Base-by-base conservation (phyloP, 2,329 filamentous ascomycete genomes). In the Aspergillus phoenicis region DNA sequence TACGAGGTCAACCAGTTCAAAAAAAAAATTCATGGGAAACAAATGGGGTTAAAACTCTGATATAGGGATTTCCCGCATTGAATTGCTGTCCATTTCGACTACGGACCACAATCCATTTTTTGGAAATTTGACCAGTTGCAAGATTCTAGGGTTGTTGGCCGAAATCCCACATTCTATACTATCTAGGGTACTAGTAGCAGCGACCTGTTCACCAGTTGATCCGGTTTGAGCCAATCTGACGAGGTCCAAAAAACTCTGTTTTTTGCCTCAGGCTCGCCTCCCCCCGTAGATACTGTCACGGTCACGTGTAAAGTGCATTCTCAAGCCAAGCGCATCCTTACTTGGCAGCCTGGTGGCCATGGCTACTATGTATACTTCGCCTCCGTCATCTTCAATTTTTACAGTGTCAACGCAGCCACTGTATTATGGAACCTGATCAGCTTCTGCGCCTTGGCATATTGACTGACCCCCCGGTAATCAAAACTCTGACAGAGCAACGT, bases 221-320 rank as follows among this genome's bases (percentile, higher is more conserved):
- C 22, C 36, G 11, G 39, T 45, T 22, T 26, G 49, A 41, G 53
- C 58, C 58, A 63, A 63, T 61, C 58, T 63, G 51, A 45, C 20
- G 45, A 39, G 53, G 53, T 57, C 51, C 17, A 61, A 62, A 57
- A 60, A 62, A 59, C 36, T 56, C 33, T 56, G 48, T n/a, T 43
- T 11, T 36, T 49, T 55, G 58, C 58, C 58, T 56, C 38, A 56
- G 53, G 53, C 53, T 26, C 22, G 8, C 26, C 15, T 17, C 26
- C 13, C 13, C 8, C 24, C 26, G 26, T 51, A 51, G 26, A 30
- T 51, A 51, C 26, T 20, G 26, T 51, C n/a, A 30, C 15, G 26
- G 15, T 17, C 47, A 51, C 47, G 26, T 51, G 47, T 20, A 20
- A 8, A 5, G 1, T 28, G 6, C 26, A 7, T n/a, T 30, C 24